Evolutionary conservation across 352 stramenopile genomes (phyloP).

Genomic region (Phytophthora multivora): DNA sequence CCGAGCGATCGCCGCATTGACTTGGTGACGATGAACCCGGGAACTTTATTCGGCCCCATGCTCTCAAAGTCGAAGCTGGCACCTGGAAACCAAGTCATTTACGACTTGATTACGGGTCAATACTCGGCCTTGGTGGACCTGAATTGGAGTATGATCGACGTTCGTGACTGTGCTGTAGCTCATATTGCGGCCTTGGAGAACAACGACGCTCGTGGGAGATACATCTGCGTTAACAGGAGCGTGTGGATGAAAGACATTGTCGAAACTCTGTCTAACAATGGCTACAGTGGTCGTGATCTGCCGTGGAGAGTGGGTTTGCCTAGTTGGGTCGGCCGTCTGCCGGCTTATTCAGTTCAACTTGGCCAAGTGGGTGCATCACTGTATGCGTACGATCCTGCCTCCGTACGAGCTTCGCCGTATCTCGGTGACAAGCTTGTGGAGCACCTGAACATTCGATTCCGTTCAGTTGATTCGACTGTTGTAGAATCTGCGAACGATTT

Average conservation of each 20-base stretch:
- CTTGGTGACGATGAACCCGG: conserved; percentile 88
- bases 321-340: conserved; percentile 84
- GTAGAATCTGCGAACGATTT: conserved; percentile 86
- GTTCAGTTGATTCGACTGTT: conserved; percentile 59
- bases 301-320: conserved; percentile 81
- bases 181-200: conserved; percentile 87
- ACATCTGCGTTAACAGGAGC: conserved; percentile 86
- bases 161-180: conserved; percentile 81
- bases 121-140: conserved; percentile 89
- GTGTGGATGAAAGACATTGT: conserved; percentile 92
- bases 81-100: conserved; percentile 88
- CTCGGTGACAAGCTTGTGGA: conserved; percentile 83
- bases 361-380: conserved; percentile 83
- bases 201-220: conserved; percentile 79
- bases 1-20: conserved; percentile 82
- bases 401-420: conserved; percentile 69
- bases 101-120: conserved; percentile 84
- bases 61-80: conserved; percentile 85
- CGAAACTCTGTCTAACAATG: conserved; percentile 82
- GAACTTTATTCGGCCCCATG: conserved; percentile 82
- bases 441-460: conserved; percentile 80
- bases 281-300: conserved; percentile 86
- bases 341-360: conserved; percentile 84
- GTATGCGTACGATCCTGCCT: conserved; percentile 66
- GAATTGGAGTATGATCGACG: conserved; percentile 89